These are phyloP conservation scores for Naematelia aurantialba DNA, from an alignment of 768 basidiomycete species.

Conservation along the genomic window DNA sequence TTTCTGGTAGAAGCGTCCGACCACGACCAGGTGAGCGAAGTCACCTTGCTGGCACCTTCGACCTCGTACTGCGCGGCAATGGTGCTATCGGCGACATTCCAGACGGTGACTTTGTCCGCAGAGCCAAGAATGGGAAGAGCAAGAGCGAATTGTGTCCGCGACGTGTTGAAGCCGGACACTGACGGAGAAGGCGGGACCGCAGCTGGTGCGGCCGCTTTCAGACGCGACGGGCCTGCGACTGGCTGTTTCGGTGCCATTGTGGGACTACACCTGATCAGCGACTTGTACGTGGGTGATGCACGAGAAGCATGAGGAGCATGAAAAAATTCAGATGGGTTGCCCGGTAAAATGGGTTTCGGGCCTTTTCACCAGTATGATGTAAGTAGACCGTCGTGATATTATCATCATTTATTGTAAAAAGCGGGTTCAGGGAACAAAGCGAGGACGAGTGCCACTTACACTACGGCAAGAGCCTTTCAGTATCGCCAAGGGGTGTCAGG, in stretches of 20 bases:
- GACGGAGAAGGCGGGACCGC: constrained; percentile 45
- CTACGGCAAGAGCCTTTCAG: neutral
- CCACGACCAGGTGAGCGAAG: constrained; percentile 28
- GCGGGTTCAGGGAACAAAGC: constrained; percentile 1
- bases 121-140: constrained; percentile 44
- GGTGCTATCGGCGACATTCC: constrained; percentile 39
- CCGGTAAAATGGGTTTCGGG: constrained; percentile 47
- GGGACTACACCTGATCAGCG: constrained; percentile 2
- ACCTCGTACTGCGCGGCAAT: constrained; percentile 46
- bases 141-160: constrained; percentile 38
- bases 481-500: neutral
- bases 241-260: constrained; percentile 39
- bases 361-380: constrained; percentile 44
- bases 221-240: constrained; percentile 39
- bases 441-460: constrained; percentile 4
- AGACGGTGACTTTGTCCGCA: constrained; percentile 44
- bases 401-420: constrained; percentile 42
- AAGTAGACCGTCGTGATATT: constrained; percentile 49
- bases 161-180: constrained; percentile 41
- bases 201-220: constrained; percentile 30
- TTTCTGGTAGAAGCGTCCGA: neutral
- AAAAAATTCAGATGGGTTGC: constrained; percentile 46
- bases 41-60: constrained; percentile 35
- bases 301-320: neutral
- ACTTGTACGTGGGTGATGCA: neutral